phyloP scores from a whole-genome alignment of 1,139 yeast genomes.

The Lodderomyces oxycetoniae region DNA sequence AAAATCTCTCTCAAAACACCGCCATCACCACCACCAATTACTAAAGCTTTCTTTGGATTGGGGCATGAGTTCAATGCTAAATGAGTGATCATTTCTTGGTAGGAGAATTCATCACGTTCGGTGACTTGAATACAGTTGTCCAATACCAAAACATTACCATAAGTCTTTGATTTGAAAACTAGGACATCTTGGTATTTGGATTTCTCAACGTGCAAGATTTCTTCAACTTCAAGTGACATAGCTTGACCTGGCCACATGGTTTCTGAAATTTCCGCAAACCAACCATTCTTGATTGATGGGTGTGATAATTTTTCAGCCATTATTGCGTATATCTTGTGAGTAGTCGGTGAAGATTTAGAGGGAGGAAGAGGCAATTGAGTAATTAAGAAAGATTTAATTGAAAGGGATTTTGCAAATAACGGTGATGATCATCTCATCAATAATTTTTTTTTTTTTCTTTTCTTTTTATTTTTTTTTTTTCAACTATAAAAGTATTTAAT shows the following conservation, averaged over 20 bases:
- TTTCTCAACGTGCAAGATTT: slow-evolving; percentile 72
- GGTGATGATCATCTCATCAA: too few species aligned
- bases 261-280: slow-evolving; percentile 87
- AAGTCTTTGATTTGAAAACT: slow-evolving; percentile 80
- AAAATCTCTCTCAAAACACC: slow-evolving; percentile 91
- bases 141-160: slow-evolving; percentile 86
- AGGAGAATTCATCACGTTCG: slow-evolving; percentile 90
- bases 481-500: too few species aligned
- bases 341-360: too few species aligned
- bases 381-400: too few species aligned
- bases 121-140: slow-evolving; percentile 92
- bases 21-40: slow-evolving; percentile 96
- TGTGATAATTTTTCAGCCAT: slow-evolving; percentile 52
- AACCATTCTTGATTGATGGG: slow-evolving; percentile 74
- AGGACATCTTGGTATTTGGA: slow-evolving; percentile 86
- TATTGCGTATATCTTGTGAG: slow-evolving; percentile 4
- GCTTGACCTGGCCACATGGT: slow-evolving; percentile 97
- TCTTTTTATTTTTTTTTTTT: too few species aligned
- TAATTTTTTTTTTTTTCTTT: too few species aligned
- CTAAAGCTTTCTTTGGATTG: slow-evolving; percentile 82
- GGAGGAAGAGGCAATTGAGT: too few species aligned
- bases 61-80: slow-evolving; percentile 87
- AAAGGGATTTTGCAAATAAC: too few species aligned
- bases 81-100: slow-evolving; percentile 94
- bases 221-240: slow-evolving; percentile 76